Evolutionary conservation across 441 rosid genomes (phyloP).

Genomic region (Erodium trifolium): DNA sequence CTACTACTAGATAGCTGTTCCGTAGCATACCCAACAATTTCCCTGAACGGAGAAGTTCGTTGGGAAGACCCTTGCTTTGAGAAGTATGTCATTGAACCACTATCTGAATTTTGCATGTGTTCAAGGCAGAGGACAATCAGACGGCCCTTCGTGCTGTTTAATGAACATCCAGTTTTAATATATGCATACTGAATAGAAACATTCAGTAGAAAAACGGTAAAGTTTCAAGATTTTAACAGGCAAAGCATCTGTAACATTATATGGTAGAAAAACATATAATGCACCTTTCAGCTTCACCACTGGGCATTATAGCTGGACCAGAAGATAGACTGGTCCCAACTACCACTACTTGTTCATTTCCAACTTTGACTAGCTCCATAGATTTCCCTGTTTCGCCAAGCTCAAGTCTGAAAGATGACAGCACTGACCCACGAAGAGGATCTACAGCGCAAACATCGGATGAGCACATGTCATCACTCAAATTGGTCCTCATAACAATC

Average conservation of each 20-base stretch:
- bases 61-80: constrained; percentile 73
- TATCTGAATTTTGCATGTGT: constrained; percentile 60
- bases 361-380: constrained; percentile 81
- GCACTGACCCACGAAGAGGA: constrained; percentile 66
- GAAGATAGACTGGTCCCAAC: constrained; percentile 81
- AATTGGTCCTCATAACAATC: constrained; percentile 87
- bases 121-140: constrained; percentile 69
- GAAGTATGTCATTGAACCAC: constrained; percentile 62
- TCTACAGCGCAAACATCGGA: constrained; percentile 91
- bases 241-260: not conserved
- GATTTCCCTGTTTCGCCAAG: constrained; percentile 85
- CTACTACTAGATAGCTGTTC: constrained; percentile 84
- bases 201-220: not conserved
- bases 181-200: not conserved
- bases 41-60: constrained; percentile 75
- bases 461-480: constrained; percentile 44
- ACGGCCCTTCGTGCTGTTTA: constrained; percentile 84
- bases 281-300: constrained; percentile 99
- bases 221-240: too few species aligned
- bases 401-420: constrained; percentile 67
- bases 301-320: constrained; percentile 92
- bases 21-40: constrained; percentile 55
- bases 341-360: constrained; percentile 76
- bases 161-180: constrained; percentile 22
- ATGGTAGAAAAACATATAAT: constrained; percentile 12